These are phyloP conservation scores for Polymyxa betae DNA, from an alignment of 208 protist genomes.

Conservation along the genomic window DNA sequence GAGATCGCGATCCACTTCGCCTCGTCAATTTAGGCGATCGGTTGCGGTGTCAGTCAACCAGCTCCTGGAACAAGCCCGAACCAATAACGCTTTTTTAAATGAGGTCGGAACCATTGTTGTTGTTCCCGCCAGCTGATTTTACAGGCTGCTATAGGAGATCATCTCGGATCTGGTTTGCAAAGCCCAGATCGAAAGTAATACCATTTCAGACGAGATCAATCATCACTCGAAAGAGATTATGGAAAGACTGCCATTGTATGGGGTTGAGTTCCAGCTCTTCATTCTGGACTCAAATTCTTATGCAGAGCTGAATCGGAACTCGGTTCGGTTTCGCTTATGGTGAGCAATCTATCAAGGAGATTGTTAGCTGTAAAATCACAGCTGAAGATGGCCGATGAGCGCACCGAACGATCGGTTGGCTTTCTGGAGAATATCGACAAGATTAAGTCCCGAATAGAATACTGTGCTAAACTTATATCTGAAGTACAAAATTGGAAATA, in stretches of 20 bases:
- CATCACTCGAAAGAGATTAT: not conserved
- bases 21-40: too few relatives aligned
- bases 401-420: not conserved
- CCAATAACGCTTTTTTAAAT: too few relatives aligned
- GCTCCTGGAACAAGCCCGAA: too few relatives aligned
- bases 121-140: too few relatives aligned
- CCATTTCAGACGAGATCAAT: not conserved
- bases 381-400: conserved; percentile 12
- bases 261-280: not conserved
- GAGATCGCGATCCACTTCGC: too few relatives aligned
- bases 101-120: too few relatives aligned
- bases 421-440: not conserved
- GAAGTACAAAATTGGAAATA: conserved; percentile 46
- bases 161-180: not conserved
- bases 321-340: not conserved
- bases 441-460: conserved; percentile 16
- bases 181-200: conserved; percentile 29
- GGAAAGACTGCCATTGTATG: conserved; percentile 11
- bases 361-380: not conserved
- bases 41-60: too few relatives aligned
- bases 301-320: not conserved
- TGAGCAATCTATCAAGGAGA: not conserved
- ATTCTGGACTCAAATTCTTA: not conserved
- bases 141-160: not conserved
- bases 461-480: conserved; percentile 4